phyloP scores from a whole-genome alignment of 129 eudicot genomes.

The Centrapalus pauciflorus region DNA sequence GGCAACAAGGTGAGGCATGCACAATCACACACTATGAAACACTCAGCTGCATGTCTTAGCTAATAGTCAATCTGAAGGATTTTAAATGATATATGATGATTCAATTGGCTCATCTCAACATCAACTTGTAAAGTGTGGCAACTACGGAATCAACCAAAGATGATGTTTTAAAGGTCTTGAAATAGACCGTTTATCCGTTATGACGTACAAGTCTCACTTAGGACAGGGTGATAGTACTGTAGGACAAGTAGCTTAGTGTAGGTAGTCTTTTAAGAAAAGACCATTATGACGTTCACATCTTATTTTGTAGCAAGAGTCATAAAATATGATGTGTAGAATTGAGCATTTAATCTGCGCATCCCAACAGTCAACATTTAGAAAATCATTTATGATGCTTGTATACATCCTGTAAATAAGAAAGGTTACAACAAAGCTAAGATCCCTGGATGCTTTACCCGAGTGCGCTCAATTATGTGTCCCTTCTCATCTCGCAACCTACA shows the following conservation, averaged over 20 bases:
- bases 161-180: background rate
- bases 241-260: too few relatives aligned
- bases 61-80: background rate
- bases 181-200: background rate
- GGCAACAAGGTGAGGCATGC: background rate
- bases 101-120: background rate
- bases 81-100: background rate
- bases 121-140: background rate
- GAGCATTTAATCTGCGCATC: background rate
- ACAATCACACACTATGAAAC: background rate
- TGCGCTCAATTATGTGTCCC: conserved; percentile 24
- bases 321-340: background rate
- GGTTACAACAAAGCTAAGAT: background rate
- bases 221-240: too few relatives aligned
- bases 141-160: background rate
- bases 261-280: too few relatives aligned
- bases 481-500: conserved; percentile 23
- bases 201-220: too few relatives aligned
- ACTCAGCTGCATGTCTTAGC: background rate
- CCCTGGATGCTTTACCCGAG: conserved; percentile 22
- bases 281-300: background rate
- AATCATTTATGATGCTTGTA: background rate
- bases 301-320: background rate
- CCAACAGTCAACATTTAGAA: background rate
- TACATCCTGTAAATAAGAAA: background rate